Evolutionary conservation across 306 rosid species (phyloP).

Genomic region (Crotalaria pallida): DNA sequence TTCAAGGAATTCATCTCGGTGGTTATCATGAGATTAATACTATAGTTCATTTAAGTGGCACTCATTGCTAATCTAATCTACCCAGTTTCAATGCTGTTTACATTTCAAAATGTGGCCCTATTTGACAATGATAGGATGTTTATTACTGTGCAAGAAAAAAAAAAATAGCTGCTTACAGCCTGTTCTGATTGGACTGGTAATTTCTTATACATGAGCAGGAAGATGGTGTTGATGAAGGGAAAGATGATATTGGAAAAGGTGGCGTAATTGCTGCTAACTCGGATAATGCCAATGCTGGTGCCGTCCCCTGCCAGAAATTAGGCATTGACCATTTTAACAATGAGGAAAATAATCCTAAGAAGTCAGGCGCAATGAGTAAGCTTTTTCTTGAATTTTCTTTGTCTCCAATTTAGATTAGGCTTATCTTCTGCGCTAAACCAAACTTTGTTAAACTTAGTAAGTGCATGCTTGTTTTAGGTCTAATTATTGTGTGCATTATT

Average conservation of each 20-base stretch:
- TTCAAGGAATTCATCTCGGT: background rate
- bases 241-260: conserved; percentile 41
- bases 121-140: background rate
- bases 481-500: background rate
- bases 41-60: background rate
- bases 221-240: conserved; percentile 31
- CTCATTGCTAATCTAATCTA: background rate
- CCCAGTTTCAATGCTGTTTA: background rate
- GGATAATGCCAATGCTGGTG: conserved; percentile 29
- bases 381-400: background rate
- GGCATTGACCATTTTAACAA: conserved; percentile 69
- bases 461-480: background rate
- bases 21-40: background rate
- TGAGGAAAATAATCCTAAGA: conserved; percentile 67
- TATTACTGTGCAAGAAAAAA: background rate
- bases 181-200: conserved; percentile 13
- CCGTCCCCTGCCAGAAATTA: conserved; percentile 32
- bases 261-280: conserved; percentile 18
- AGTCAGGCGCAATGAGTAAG: conserved; percentile 83
- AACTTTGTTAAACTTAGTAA: background rate
- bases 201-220: conserved; percentile 43
- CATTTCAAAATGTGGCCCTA: background rate
- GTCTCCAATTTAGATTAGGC: conserved; percentile 4
- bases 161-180: background rate
- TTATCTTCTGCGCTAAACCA: background rate